These are phyloP conservation scores for Saccharomyces jurei DNA, from an alignment of 805 yeast genomes.

Conservation along the genomic window DNA sequence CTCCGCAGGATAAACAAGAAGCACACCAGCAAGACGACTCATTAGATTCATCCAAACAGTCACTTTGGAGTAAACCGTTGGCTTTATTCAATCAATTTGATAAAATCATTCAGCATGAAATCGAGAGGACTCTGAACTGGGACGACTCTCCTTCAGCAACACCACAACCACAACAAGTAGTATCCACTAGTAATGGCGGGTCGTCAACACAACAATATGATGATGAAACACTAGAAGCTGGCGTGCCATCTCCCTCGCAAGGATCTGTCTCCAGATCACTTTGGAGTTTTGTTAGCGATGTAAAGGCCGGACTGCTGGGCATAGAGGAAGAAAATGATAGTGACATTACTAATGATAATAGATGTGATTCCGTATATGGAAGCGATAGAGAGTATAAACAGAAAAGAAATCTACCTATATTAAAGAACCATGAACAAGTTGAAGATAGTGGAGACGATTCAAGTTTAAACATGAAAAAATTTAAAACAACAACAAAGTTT, in stretches of 20 bases:
- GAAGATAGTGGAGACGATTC: not conserved
- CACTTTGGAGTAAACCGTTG: conserved; percentile 47
- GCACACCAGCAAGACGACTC: not conserved
- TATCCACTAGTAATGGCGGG: not conserved
- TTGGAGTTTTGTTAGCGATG: conserved; percentile 46
- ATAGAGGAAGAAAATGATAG: conserved; percentile 24
- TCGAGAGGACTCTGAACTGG: conserved; percentile 44
- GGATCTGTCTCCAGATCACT: conserved; percentile 35
- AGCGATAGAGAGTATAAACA: not conserved
- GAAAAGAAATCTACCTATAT: not conserved
- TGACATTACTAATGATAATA: not conserved
- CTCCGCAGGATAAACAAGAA: not conserved
- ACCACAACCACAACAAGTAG: not conserved
- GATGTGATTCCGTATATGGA: not conserved
- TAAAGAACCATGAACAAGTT: not conserved
- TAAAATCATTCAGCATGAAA: conserved; percentile 54
- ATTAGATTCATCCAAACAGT: conserved; percentile 8
- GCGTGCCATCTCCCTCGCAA: conserved; percentile 14
- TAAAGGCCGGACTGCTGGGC: conserved; percentile 36
- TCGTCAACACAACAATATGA: not conserved
- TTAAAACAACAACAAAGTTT: conserved; percentile 2
- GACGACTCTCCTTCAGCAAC: conserved; percentile 18
- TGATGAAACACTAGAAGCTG: not conserved
- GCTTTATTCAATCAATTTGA: conserved; percentile 61
- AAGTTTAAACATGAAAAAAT: conserved; percentile 1